Evolutionary conservation across 2,329 filamentous ascomycete species (phyloP).

Genomic region (Thielaviopsis euricoi): DNA sequence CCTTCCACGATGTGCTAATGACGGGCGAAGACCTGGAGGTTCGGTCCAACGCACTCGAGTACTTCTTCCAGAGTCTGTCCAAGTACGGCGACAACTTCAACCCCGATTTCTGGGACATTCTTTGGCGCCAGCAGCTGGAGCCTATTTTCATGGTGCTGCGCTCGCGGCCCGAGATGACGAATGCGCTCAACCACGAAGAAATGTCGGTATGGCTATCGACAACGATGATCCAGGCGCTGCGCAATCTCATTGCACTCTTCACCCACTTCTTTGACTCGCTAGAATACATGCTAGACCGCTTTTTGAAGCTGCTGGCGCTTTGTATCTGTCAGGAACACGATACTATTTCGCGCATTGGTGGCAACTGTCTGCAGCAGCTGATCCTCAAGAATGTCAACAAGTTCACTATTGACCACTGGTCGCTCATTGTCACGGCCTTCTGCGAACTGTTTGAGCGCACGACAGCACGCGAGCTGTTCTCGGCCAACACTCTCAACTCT

Average conservation of each 20-base stretch:
- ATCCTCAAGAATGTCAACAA: slow-evolving; percentile 94
- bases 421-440: slow-evolving; percentile 86
- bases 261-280: slow-evolving; percentile 95
- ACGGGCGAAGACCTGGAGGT: slow-evolving; percentile 97
- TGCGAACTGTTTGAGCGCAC: slow-evolving; percentile 90
- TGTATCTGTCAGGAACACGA: slow-evolving; percentile 99
- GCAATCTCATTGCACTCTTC: slow-evolving; percentile 97
- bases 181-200: slow-evolving; percentile 89
- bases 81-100: slow-evolving; percentile 85
- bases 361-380: slow-evolving; percentile 91
- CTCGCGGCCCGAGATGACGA: slow-evolving; percentile 90
- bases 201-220: slow-evolving; percentile 97
- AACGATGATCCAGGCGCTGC: slow-evolving; percentile 95
- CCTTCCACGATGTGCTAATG: slow-evolving; percentile 98
- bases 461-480: slow-evolving; percentile 89
- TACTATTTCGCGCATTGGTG: slow-evolving; percentile 92
- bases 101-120: slow-evolving; percentile 90
- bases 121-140: slow-evolving; percentile 92
- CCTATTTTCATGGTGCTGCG: slow-evolving; percentile 98
- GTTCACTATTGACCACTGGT: slow-evolving; percentile 76
- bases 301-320: slow-evolving; percentile 79
- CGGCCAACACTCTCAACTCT: slow-evolving; percentile 47
- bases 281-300: slow-evolving; percentile 97
- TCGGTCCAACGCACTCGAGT: slow-evolving; percentile 75
- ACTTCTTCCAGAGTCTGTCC: slow-evolving; percentile 88